Conservation (phyloP, 2,329 filamentous ascomycete genomes). For the Elsinoe batatas region DNA sequence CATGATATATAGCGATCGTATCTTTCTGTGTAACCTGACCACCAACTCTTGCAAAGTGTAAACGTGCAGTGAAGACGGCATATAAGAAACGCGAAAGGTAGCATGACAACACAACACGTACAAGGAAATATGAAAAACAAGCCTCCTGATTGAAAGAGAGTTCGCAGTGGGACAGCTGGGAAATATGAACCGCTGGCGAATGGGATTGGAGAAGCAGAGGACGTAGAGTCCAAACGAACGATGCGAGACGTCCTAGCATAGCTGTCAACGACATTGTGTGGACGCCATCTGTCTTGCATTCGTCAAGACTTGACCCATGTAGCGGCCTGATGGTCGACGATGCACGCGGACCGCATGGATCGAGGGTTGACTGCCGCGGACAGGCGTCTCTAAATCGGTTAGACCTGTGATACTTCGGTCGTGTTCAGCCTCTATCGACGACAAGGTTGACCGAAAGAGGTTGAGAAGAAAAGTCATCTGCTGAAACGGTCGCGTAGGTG, state of each 20-base stretch:
- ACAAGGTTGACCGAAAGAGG: constrained; percentile 2
- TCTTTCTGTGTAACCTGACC: background rate
- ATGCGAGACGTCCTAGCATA: constrained; percentile 7
- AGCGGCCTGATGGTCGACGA: background rate
- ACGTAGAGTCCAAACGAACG: background rate
- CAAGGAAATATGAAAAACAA: background rate
- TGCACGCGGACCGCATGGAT: constrained; percentile 1
- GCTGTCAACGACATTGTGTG: constrained; percentile 7
- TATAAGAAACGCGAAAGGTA: background rate
- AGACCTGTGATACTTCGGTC: constrained; percentile 1
- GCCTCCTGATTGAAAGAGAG: constrained; percentile 8
- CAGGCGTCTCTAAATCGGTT: background rate
- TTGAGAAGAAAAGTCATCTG: constrained; percentile 8
- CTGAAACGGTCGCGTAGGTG: constrained; percentile 9
- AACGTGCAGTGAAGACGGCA: background rate
- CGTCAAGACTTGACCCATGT: constrained; percentile 2
- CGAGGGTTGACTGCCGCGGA: background rate
- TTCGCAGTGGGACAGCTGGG: constrained; percentile 2
- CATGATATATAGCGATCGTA: background rate
- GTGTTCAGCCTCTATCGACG: constrained; percentile 2
- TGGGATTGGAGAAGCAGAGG: background rate
- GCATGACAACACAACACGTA: background rate
- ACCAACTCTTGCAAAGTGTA: background rate
- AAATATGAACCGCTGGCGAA: background rate
- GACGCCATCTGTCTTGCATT: constrained; percentile 6